Evolutionary conservation across 805 yeast species (phyloP), one percentile per base, ranked within the genome.

Genomic region (Saturnispora dispora): DNA sequence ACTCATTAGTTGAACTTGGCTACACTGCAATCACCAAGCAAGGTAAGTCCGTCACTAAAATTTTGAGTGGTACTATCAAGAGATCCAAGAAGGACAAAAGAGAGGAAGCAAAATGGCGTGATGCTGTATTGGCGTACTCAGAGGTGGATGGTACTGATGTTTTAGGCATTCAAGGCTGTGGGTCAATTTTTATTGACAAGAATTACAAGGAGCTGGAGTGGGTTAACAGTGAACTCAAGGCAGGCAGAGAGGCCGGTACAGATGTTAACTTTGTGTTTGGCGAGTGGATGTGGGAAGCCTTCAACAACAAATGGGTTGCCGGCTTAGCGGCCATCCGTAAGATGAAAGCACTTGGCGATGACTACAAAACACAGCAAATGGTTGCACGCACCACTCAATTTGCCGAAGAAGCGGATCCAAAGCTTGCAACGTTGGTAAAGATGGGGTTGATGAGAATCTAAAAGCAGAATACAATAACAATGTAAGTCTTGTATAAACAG

Each of bases 31-130:
- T 13, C 27, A 33, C 51, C 7, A 48, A 37, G 15, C 43, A 48
- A n/a, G 51, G 51, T 5, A 48, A 48, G 20, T 28, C n/a, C 4
- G 22, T 48, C 4, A 25, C 37, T 2, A 48, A 48, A 37, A 48
- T 35, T n/a, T 10, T 43, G 23, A 33, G 36, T 8, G 51, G 51
- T 17, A 23, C 36, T 6, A 6, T 48, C 52, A 68, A 61, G 55
- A 63, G 53, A 57, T 71, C 71, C 49, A 81, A 79, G 61, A 78
- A 79, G 58, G 72, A 73, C 45, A 82, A 81, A 67, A 81, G 79
- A 63, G 79, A 73, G 45, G 78, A 78, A 49, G 62, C 69, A 45
- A 81, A 78, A 63, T 77, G 77, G 57, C 72, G 74, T 55, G 83
- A 78, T 30, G 76, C 75, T 30, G 76, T 83, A 53, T 72, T 76